Conservation (phyloP, 257 asterid species). For the Cynanchum wilfordii region DNA sequence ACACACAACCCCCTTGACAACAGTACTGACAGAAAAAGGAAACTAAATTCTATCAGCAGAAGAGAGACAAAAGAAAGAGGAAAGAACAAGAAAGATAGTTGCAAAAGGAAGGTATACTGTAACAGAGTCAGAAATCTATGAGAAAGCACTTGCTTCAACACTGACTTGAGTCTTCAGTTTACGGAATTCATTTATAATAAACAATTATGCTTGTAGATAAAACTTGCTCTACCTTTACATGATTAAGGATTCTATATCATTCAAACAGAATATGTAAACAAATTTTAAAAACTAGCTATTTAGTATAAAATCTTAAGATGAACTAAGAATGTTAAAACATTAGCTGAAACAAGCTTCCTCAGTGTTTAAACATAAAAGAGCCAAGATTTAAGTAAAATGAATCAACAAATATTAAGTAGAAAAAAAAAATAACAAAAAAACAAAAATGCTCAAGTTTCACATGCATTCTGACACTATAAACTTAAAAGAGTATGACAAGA, state of each 20-base stretch:
- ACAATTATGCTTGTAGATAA: background rate
- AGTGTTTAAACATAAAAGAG: background rate
- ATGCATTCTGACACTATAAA: background rate
- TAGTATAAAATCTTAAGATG: background rate
- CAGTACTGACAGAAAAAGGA: conserved; percentile 39
- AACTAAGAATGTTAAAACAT: background rate
- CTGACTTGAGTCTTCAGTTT: background rate
- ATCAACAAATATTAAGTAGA: background rate
- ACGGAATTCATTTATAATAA: background rate
- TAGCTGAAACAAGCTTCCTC: background rate
- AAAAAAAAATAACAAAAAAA: background rate
- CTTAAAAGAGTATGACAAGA: background rate
- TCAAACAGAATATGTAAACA: background rate
- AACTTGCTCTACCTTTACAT: background rate
- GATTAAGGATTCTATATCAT: background rate
- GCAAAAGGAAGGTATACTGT: conserved; percentile 4
- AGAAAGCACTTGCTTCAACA: background rate
- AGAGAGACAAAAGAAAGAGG: background rate
- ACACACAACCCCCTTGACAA: conserved; percentile 72
- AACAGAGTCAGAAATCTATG: background rate
- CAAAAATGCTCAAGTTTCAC: background rate
- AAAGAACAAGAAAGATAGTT: conserved; percentile 17
- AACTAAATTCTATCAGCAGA: conserved; percentile 22
- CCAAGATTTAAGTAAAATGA: background rate
- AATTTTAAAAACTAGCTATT: background rate